Evolutionary conservation across 495 filamentous ascomycete genomes (phyloP), one percentile per base, ranked within the genome.

Genomic region (Neurospora discreta): DNA sequence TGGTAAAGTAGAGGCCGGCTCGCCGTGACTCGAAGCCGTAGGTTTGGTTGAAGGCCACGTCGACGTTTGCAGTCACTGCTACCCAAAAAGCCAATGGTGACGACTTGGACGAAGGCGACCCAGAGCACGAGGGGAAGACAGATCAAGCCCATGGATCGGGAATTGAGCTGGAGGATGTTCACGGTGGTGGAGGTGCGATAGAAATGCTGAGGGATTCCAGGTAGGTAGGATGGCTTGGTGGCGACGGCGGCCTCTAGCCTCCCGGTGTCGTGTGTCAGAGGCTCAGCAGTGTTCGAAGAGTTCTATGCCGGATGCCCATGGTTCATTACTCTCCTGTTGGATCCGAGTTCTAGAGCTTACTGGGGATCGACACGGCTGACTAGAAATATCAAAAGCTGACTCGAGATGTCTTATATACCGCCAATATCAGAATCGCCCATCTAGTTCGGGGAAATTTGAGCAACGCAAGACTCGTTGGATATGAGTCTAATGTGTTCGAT

Each of bases 11-110:
- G 0, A 87, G 79, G 2, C 85, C 86, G 1, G 82, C 81, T 69
- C 87, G 83, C 78, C 80, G 87, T 8, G 85, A 75, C 46, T 77
- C 70, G 70, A 87, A 86, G 23, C 75, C 74, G 73, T 88, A 88
- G 4, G 82, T 75, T 3, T 73, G 69, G 9, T 75, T 43, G 72
- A 83, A 89, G 9, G 86, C 86, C 0, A 81, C 73, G 0, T 83
- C 82, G 10, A 85, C 83, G 74, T 86, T 87, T 33, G 85, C 86
- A 0, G 82, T 80, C 13, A 89, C 81, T 26, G 85, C 85, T 0
- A 87, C 84, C 16, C 88, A 76, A 76, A 3, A 86, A 87, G 1
- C 87, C 85, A 43, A 88, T 84, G 2, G 85, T 87, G 8, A 84
- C 84, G 13, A 85, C 79, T 71, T 84, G 80, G 1, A 85, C 82